Evolutionary conservation across 225 moss, liverwort and hornwort species (phyloP), one percentile per base, ranked within the genome.

Genomic region (Lunularia cruciata): DNA sequence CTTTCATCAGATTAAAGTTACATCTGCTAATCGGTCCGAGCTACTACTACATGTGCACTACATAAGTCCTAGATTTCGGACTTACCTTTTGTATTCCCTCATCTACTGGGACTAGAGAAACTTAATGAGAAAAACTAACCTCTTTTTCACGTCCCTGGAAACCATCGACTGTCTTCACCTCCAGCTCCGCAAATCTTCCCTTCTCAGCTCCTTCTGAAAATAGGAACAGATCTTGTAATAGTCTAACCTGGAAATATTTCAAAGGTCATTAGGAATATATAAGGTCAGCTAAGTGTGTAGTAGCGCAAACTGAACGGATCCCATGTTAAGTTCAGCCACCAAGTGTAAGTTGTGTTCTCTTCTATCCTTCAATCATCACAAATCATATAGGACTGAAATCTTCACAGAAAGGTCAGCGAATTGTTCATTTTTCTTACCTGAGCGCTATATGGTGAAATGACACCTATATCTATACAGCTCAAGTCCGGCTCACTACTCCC

Each of bases 91-190:
- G n/a, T n/a, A n/a, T n/a, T n/a, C n/a, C n/a, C n/a, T n/a, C n/a
- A n/a, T 18, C 45, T 28, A 28, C 26, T 66, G 33, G 13, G 14
- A 3, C 34, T 19, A 30, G 3, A 9, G 3, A 52, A 34, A 34
- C 20, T 14, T 4, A 31, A 3, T 49, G 33, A 9, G 10, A 31
- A 27, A 13, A 26, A 4, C 48, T 40, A 60, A 92, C 91, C 87
- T 89, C 91, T 65, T 95, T 95, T 61, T 95, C 94, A 56, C 91
- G 83, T 62, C 94, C 94, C 79, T 95, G 94, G 74, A 95, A 95
- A 49, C 94, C 94, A 71, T 95, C 94, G 22, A 95, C 89, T 35
- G 91, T 95, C 69, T 87, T 87, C 72, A 95, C 75, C 80, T 95
- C 94, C 57, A 95, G 65, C 57, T 85, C 86, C 33, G 83, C 43